These are phyloP conservation scores for Arthrobotrys conoides DNA, from an alignment of 2,329 filamentous ascomycete genomes.

Conservation along the genomic window DNA sequence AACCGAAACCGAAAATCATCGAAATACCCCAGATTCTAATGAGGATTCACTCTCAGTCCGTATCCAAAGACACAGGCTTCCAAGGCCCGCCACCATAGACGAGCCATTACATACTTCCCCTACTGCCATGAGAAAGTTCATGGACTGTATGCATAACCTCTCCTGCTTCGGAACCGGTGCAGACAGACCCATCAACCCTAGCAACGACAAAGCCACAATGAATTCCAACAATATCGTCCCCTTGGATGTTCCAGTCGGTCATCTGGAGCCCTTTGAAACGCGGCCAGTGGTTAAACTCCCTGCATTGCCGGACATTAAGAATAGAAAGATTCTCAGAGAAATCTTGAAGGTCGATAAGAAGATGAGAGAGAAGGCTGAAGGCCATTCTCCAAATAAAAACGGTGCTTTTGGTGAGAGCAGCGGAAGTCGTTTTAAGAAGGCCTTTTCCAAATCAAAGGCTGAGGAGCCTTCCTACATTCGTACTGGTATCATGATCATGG, in stretches of 20 bases:
- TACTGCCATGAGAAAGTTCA: slow-evolving; percentile 24
- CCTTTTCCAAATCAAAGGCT: slow-evolving; percentile 5
- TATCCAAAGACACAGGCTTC: background rate
- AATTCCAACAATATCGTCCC: slow-evolving; percentile 43
- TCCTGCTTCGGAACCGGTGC: slow-evolving; percentile 36
- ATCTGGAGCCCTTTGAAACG: slow-evolving; percentile 37
- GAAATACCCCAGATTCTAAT: background rate
- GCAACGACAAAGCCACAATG: slow-evolving; percentile 45
- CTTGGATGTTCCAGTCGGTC: slow-evolving; percentile 29
- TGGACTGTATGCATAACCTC: slow-evolving; percentile 27
- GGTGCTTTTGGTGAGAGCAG: background rate
- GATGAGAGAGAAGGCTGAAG: slow-evolving; percentile 4
- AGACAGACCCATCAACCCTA: slow-evolving; percentile 21
- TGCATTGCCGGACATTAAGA: slow-evolving; percentile 31
- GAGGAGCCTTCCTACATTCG: slow-evolving; percentile 7
- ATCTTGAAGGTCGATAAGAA: slow-evolving; percentile 35
- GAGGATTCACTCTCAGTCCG: background rate
- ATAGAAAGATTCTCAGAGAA: slow-evolving; percentile 27
- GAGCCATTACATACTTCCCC: background rate
- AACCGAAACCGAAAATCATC: background rate
- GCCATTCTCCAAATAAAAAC: background rate
- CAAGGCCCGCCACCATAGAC: background rate
- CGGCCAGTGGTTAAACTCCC: slow-evolving; percentile 35
- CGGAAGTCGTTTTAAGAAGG: slow-evolving; percentile 21
- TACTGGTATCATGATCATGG: background rate